A percentile compares a stretch with the other conserved stretches of the same genome.
phyloP scores from a whole-genome alignment of 1,284 basidiomycete genomes.

The Ceratobasidium sp. region DNA sequence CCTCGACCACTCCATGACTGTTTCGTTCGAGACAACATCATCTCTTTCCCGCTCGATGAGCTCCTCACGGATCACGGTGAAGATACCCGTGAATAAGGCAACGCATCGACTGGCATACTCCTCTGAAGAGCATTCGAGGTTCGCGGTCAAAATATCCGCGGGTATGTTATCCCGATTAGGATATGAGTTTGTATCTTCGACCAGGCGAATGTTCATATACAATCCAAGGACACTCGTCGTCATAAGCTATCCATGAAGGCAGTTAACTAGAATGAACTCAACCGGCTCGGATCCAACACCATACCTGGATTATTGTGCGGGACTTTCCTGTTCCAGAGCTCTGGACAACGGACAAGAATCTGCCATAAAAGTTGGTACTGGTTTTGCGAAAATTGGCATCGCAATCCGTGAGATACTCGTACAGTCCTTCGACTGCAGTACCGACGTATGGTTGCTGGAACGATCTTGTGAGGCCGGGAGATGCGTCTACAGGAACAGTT shows the following conservation, averaged over 20 bases:
- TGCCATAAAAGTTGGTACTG: background rate
- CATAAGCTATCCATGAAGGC: background rate
- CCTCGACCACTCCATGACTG: background rate
- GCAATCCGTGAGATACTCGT: background rate
- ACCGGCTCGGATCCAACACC: background rate
- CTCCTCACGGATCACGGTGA: background rate
- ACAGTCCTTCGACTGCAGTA: background rate
- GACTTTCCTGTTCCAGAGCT: conserved; percentile 28
- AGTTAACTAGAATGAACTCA: background rate
- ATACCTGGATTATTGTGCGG: conserved; percentile 9
- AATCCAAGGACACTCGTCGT: background rate
- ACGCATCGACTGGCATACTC: background rate
- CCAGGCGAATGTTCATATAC: background rate
- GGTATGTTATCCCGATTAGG: background rate
- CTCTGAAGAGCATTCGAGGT: background rate
- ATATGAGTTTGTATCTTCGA: background rate
- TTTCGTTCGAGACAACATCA: background rate
- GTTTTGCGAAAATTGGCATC: background rate
- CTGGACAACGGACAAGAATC: conserved; percentile 3
- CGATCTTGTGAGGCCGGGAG: background rate
- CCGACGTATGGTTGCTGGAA: background rate
- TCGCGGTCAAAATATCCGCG: background rate
- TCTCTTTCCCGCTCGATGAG: background rate
- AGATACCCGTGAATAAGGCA: background rate
- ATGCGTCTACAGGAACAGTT: background rate